Base-by-base conservation (phyloP, 1,139 yeast species). In the Nakaseomyces kungkrabaensis region DNA sequence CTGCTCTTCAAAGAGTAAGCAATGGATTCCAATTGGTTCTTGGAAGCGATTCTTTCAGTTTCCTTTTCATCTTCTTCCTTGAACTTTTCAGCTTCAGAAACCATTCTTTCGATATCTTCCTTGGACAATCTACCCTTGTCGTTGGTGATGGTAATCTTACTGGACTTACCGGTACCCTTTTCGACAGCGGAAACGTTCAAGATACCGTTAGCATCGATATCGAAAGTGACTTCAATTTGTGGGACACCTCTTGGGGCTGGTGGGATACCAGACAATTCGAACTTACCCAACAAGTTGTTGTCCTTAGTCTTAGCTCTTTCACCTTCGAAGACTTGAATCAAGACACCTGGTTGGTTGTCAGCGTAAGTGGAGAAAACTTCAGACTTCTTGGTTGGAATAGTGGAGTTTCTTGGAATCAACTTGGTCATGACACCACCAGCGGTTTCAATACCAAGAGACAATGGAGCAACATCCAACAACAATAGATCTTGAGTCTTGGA, bases 221-320 rank as follows among this genome's bases (percentile, higher is more conserved):
- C 95, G 69, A 87, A 87, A 62, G 95, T 85, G 63, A 86, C 95
- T 78, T 86, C 95, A 66, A 86, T 85, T 77, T 86, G 94, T 68
- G 95, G 95, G 59, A 86, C 95, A 78, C 95, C 95, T 77, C 92
- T 87, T 72, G 95, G 95, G 55, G 95, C 95, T 66, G 95, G 95
- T 68, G 95, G 95, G 60, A 86, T 86, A 71, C 95, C 95, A 65
- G 89, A 76, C 68, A 86, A 81, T 72, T 89, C 92, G 73, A 87
- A 86, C 81, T 86, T 86, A 76, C 95, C 95, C 68, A 86, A 84
- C 73, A 86, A 74, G 81, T 86, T 87, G 85, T 86, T 86, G 77
- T 87, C 95, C 80, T 86, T 84, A 60, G 95, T 85, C 74, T 82
- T 79, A 68, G 90, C 87, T 77, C 95, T 84, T 78, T 86, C 95